These are phyloP conservation scores for Beauveria medogensis DNA, from an alignment of 2,329 filamentous ascomycete species.

Conservation along the genomic window DNA sequence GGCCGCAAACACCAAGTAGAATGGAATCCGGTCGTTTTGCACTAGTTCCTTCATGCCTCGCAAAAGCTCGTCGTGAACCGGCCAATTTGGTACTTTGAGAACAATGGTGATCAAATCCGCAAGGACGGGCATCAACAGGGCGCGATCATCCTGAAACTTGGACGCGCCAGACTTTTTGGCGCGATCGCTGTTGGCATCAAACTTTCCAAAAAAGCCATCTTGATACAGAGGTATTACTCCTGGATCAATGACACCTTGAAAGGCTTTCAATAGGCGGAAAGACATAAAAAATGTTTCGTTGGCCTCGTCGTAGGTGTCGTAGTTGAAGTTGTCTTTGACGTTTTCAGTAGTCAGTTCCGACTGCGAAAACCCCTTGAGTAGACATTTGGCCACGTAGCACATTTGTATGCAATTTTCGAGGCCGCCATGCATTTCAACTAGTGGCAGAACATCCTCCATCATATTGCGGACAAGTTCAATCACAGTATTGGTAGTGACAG, in stretches of 20 bases:
- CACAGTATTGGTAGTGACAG: slow-evolving; percentile 24
- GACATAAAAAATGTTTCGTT: slow-evolving; percentile 17
- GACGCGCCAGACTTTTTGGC: slow-evolving; percentile 19
- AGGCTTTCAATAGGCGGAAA: slow-evolving; percentile 18
- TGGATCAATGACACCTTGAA: slow-evolving; percentile 15
- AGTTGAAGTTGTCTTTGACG: slow-evolving; percentile 19
- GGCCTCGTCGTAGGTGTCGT: slow-evolving; percentile 19
- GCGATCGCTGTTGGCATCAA: slow-evolving; percentile 22
- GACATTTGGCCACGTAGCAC: background rate
- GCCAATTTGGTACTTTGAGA: slow-evolving; percentile 15
- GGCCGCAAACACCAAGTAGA: slow-evolving; percentile 23
- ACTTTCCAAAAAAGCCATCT: slow-evolving; percentile 22
- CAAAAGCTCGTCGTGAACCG: slow-evolving; percentile 23
- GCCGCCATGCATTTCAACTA: background rate
- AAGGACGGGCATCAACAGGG: slow-evolving; percentile 22
- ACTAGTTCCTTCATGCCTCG: slow-evolving; percentile 19
- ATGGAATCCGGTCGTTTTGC: slow-evolving; percentile 19
- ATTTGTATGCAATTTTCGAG: background rate
- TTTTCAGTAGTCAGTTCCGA: background rate
- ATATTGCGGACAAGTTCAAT: slow-evolving; percentile 20
- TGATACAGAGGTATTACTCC: slow-evolving; percentile 12
- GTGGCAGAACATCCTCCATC: background rate
- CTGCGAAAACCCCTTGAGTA: background rate
- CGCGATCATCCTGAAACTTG: slow-evolving; percentile 27
- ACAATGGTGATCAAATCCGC: slow-evolving; percentile 10